Evolutionary conservation across 2,329 filamentous ascomycete species (phyloP).

Genomic region (Aspergillus viridinutans): DNA sequence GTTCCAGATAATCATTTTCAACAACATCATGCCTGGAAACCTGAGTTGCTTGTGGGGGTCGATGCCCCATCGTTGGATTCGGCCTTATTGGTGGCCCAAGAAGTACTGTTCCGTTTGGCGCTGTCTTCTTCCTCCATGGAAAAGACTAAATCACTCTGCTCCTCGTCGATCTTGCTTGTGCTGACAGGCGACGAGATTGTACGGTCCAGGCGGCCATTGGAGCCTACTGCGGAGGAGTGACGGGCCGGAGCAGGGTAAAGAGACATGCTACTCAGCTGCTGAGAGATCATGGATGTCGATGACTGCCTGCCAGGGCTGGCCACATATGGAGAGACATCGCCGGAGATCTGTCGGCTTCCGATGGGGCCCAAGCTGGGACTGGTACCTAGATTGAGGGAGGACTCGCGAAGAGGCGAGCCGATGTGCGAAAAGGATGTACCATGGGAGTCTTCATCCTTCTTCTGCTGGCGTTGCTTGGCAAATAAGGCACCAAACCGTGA

Average conservation of each 20-base stretch:
- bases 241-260: slow-evolving; percentile 41
- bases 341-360: slow-evolving; percentile 43
- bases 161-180: slow-evolving; percentile 46
- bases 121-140: slow-evolving; percentile 50
- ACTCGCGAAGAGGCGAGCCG: slow-evolving; percentile 63
- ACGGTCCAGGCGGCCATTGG: slow-evolving; percentile 39
- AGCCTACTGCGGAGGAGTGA: slow-evolving; percentile 28
- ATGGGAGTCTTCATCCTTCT: slow-evolving; percentile 45
- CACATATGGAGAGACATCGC: slow-evolving; percentile 49
- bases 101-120: slow-evolving; percentile 37
- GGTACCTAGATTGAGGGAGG: slow-evolving; percentile 48
- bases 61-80: slow-evolving; percentile 25
- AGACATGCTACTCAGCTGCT: slow-evolving; percentile 48
- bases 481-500: slow-evolving; percentile 60
- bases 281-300: slow-evolving; percentile 59
- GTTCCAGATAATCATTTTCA: not conserved
- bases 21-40: slow-evolving; percentile 15
- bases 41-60: slow-evolving; percentile 14
- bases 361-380: slow-evolving; percentile 51
- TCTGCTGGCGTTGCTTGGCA: slow-evolving; percentile 49
- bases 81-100: slow-evolving; percentile 33
- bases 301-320: slow-evolving; percentile 54
- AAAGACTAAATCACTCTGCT: slow-evolving; percentile 46
- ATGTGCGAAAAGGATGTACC: slow-evolving; percentile 55
- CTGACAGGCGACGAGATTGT: slow-evolving; percentile 44